Conservation (phyloP, 192 early-diverging fungal genomes). For the Coemansia aciculifera region DNA sequence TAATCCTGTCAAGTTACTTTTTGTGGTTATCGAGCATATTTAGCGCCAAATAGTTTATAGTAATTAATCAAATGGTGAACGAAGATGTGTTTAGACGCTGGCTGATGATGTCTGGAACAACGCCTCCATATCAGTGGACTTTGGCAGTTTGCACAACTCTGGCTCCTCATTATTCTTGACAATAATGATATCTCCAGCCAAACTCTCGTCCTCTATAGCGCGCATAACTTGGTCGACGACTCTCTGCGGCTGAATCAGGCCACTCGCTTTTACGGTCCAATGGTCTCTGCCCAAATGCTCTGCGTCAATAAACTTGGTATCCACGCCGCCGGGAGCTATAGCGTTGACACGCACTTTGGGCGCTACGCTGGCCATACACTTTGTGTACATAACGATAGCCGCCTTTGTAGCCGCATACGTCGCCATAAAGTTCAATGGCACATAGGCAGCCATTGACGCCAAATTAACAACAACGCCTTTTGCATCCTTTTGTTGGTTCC, state of each 20-base stretch:
- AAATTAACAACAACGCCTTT: constrained; percentile 69
- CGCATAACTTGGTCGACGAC: constrained; percentile 58
- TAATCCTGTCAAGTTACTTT: constrained; percentile 33
- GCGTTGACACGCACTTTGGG: constrained; percentile 64
- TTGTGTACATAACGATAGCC: constrained; percentile 64
- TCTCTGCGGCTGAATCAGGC: constrained; percentile 32
- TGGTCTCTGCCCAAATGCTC: constrained; percentile 38
- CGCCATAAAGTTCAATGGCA: constrained; percentile 53
- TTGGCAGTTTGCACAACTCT: constrained; percentile 18
- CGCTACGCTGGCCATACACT: constrained; percentile 38
- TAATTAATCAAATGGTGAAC: neutral
- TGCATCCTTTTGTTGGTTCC: constrained; percentile 40
- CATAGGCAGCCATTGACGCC: constrained; percentile 65
- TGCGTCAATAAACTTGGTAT: constrained; percentile 53
- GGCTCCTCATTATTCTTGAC: constrained; percentile 15
- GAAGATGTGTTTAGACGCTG: neutral
- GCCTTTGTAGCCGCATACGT: constrained; percentile 74
- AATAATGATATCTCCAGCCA: constrained; percentile 52
- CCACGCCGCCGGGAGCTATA: constrained; percentile 57
- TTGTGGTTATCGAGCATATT: constrained; percentile 30
- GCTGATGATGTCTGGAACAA: constrained; percentile 4
- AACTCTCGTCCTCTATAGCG: constrained; percentile 53
- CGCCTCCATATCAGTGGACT: constrained; percentile 19
- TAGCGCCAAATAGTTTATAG: neutral
- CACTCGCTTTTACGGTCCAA: constrained; percentile 10